These are phyloP conservation scores for Thermoascus crustaceus DNA, from an alignment of 2,329 filamentous ascomycete genomes.

Conservation along the genomic window DNA sequence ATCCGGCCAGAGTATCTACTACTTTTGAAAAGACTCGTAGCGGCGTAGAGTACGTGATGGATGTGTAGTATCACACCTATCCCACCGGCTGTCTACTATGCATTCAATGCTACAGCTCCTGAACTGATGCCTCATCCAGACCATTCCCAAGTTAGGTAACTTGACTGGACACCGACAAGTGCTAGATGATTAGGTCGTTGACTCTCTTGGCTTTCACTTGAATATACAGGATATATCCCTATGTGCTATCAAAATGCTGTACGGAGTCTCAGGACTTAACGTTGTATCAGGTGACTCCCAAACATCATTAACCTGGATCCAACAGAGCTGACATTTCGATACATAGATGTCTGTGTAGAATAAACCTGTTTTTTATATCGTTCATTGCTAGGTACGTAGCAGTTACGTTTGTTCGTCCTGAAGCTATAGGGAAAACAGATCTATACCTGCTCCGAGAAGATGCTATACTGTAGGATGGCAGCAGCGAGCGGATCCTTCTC, in stretches of 20 bases:
- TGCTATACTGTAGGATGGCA: conserved; percentile 21
- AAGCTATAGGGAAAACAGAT: conserved; percentile 56
- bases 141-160: conserved; percentile 7
- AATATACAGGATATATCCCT: conserved; percentile 46
- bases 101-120: conserved; percentile 28
- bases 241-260: conserved; percentile 50
- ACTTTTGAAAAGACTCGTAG: conserved; percentile 64
- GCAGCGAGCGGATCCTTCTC: conserved; percentile 34
- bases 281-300: conserved; percentile 54
- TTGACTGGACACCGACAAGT: too few species aligned
- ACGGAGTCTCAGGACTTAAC: conserved; percentile 59
- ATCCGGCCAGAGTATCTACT: conserved; percentile 43
- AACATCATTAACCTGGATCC: conserved; percentile 46
- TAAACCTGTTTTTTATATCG: conserved; percentile 52
- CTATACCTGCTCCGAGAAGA: conserved; percentile 44
- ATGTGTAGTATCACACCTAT: conserved; percentile 49
- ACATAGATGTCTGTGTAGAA: conserved; percentile 69
- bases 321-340: too few species aligned
- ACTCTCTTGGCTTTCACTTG: conserved; percentile 51
- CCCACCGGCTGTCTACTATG: conserved; percentile 18
- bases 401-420: conserved; percentile 78
- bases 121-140: conserved; percentile 11
- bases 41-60: conserved; percentile 86
- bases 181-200: conserved; percentile 26
- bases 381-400: conserved; percentile 63